Evolutionary conservation across 202 grass and related monocot species (phyloP), one percentile per base, ranked within the genome.

Genomic region (Panicum virgatum): DNA sequence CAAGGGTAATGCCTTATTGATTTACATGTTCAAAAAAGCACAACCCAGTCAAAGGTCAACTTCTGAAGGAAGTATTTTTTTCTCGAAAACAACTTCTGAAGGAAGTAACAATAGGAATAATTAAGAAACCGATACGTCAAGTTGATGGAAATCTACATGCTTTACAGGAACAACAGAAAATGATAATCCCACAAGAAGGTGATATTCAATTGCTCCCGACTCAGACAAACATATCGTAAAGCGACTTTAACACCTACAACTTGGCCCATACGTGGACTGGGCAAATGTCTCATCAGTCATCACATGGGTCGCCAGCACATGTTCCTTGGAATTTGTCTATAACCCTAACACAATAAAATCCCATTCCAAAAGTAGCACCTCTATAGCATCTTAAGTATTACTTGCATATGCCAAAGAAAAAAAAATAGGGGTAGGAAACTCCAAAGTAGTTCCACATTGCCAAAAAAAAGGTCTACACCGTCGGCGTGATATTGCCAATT

Each of bases 191-290:
- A 40, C 30, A 42, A 51, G 50, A 39, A 3, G 18, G 26, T n/a
- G 46, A 25, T 30, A 70, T 70, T 22, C 64, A 89, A 63, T 62
- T 85, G 77, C 45, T 71, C 66, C 6, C 58, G 72, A 76, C 39
- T 81, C 20, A 18, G 56, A 71, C 37, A 71, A 71, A 76, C 54
- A 89, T 53, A 72, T 54, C 8, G 34, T 73, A 83, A 83, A 60
- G 80, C 45, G 5, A 50, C 56, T 30, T 30, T 32, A 66, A 45
- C 27, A 83, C 5, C 65, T 29, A 87, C 46, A 62, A 9, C 57
- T 67, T 36, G 23, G 67, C 60, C 40, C 40, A 14, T 60, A 72
- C 19, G 32, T 14, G 16, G 29, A 66, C 16, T 50, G 5, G 47
- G 15, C 12, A 83, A 78, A 79, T 5, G 22, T 2, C 3, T 42